phyloP scores from a whole-genome alignment of 2,329 filamentous ascomycete species.

The Cyphellophora europaea region DNA sequence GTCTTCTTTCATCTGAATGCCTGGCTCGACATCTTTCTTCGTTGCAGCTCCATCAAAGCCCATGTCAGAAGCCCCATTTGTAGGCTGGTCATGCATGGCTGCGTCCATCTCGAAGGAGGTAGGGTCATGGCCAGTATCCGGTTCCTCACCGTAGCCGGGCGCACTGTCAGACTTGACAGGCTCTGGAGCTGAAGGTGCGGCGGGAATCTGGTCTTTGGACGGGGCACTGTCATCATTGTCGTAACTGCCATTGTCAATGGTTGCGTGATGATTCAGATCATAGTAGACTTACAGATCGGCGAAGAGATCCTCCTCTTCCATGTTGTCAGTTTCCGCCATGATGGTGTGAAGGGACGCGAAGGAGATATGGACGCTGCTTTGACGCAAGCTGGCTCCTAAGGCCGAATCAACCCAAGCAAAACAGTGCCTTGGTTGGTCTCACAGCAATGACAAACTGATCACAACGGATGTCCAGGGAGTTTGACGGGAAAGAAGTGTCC shows the following conservation, averaged over 20 bases:
- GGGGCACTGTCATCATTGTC: slow-evolving; percentile 53
- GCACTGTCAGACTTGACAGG: slow-evolving; percentile 21
- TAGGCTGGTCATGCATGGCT: slow-evolving; percentile 19
- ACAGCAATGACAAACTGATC: too few relatives aligned
- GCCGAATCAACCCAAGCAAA: too few relatives aligned
- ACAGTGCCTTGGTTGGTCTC: too few relatives aligned
- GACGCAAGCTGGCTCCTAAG: too few relatives aligned
- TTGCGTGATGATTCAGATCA: slow-evolving; percentile 8
- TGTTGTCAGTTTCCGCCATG: slow-evolving; percentile 41
- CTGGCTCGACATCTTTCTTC: slow-evolving; percentile 26
- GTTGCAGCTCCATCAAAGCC: too few relatives aligned
- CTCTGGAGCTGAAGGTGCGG: slow-evolving; percentile 22
- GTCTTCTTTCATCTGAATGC: slow-evolving; percentile 77
- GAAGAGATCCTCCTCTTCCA: slow-evolving; percentile 89
- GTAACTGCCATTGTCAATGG: slow-evolving; percentile 40
- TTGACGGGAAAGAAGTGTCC: too few relatives aligned
- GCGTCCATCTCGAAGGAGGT: slow-evolving; percentile 21
- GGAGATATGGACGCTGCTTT: too few relatives aligned
- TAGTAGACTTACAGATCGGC: slow-evolving; percentile 69
- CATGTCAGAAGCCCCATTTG: slow-evolving; percentile 22
- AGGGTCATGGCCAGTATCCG: slow-evolving; percentile 22
- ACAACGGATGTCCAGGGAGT: too few relatives aligned
- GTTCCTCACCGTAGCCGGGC: slow-evolving; percentile 20
- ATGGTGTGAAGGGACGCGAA: too few relatives aligned
- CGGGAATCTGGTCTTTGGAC: slow-evolving; percentile 16